Evolutionary conservation across 164 flowering plant genomes (phyloP), one percentile per base, ranked within the genome.

Genomic region (Cinnamomum chago): DNA sequence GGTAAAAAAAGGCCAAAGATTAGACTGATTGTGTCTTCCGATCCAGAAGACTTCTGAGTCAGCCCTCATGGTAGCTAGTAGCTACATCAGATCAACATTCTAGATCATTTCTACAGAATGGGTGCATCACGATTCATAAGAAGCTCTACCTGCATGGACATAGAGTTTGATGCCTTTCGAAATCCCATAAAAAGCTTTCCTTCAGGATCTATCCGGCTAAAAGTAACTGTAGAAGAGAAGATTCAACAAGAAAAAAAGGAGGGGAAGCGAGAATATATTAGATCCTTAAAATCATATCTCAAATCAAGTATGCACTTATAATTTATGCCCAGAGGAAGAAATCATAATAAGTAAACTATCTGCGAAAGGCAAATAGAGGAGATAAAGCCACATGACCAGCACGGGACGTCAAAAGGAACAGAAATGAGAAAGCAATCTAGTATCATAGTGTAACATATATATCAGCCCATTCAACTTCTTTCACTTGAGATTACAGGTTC

Each of bases 111-210:
- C 5, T 0, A 17, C 60, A 55, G 60, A 55, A 55, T 55, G 60
- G 60, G n/a, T 55, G 60, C n/a, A 18, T 15, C n/a, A 18, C 5
- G 20, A 13, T 52, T 52, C 14, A 2, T 0, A 62, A 3, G 27
- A 25, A 9, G 3, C 24, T 17, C 65, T 83, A 89, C 93, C 91
- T 88, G 90, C 80, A 82, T 52, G 30, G 78, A 27, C 58, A 65
- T 30, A 73, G 89, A 76, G 73, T 76, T 84, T 71, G 94, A 64
- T 79, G 97, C 90, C 86, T 90, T 94, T 4, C 99, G 90, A 74
- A 82, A 93, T 20, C 98, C 99, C 83, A 96, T 90, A 58, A 95
- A 90, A 83, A 95, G 97, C 76, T 88, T 88, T 65, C 95, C 94
- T 74, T 89, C 97, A 40, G 99, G 99, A 78, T 93, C 97, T 64